Base-by-base conservation (phyloP, 2,329 filamentous ascomycete genomes). In the Alternaria triticimaculans region DNA sequence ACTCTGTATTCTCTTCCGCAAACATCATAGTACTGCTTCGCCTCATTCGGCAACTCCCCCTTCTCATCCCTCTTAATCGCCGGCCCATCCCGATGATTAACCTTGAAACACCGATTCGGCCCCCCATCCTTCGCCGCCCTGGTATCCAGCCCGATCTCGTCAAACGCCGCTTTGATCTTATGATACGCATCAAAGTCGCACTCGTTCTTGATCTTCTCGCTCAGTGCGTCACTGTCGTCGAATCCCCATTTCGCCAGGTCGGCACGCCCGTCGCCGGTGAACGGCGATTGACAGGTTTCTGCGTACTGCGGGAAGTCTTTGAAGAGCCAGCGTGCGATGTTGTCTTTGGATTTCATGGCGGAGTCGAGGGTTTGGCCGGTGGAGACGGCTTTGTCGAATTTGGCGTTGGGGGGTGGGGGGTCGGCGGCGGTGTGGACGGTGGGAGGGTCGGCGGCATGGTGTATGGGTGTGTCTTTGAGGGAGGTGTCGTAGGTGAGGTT, bases 141-240 rank as follows among this genome's bases (percentile, higher is more conserved):
- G 1, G 64, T 66, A 15, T 67, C 57, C 6, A 68, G n/a, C 0
- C 62, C 60, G 0, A 67, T 41, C 12, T 62, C 62, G 10, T 67
- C 51, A 44, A 69, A 67, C 3, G 62, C 60, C 5, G 11, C 18
- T 26, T 65, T 64, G 5, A 65, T 64, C 14, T 60, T 37, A 14
- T 64, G 60, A 11, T 67, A 63, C 11, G n/a, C 18, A 11, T 67
- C 62, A 8, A 67, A 65, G 26, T 69, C 65, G 18, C 65, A 68
- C 2, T 64, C 66, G 0, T 67, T 61, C 11, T 51, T 55, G 5
- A 68, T 28, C 8, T 54, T 45, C 20, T 33, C 56, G 26, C 54
- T 58, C 21, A 62, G 18, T 1, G 33, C 45, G 4, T 60, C 58
- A 21, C 49, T 59, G 23, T 69, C 62, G 1, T 67, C 57, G 44